These are phyloP conservation scores for Ceriops zippeliana DNA, from an alignment of 345 rosid species.

Conservation along the genomic window DNA sequence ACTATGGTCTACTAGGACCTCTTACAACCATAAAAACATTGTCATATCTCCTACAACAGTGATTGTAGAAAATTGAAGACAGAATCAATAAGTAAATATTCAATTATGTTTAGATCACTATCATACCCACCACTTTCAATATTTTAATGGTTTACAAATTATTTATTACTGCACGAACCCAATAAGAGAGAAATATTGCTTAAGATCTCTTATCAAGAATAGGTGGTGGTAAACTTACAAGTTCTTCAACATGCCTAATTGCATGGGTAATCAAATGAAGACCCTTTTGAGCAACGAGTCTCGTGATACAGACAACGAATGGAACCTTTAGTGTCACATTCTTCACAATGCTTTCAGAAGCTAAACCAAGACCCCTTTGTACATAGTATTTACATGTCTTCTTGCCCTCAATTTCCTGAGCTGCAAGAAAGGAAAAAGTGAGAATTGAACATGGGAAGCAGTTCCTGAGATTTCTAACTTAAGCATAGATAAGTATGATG, in stretches of 20 bases:
- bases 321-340: slow-evolving; percentile 29
- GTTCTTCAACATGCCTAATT: slow-evolving; percentile 39
- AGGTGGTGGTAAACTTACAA: slow-evolving; percentile 32
- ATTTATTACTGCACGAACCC: not conserved
- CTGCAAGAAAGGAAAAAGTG: slow-evolving; percentile 27
- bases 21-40: no score
- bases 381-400: slow-evolving; percentile 42
- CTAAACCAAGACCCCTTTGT: slow-evolving; percentile 51
- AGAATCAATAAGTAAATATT: not conserved
- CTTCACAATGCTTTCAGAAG: slow-evolving; percentile 23
- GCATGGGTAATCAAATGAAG: slow-evolving; percentile 60
- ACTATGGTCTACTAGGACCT: not conserved
- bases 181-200: not conserved
- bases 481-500: not conserved
- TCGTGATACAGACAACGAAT: slow-evolving; percentile 50
- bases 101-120: not conserved
- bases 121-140: not conserved
- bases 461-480: not conserved
- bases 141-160: not conserved
- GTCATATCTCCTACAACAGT: not conserved
- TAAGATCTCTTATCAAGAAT: not conserved
- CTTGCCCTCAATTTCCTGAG: slow-evolving; percentile 43
- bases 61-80: not conserved
- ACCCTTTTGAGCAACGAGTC: slow-evolving; percentile 61
- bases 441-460: slow-evolving; percentile 1